phyloP scores from a whole-genome alignment of 352 stramenopile species.

The Pelagophyceae sp. region DNA sequence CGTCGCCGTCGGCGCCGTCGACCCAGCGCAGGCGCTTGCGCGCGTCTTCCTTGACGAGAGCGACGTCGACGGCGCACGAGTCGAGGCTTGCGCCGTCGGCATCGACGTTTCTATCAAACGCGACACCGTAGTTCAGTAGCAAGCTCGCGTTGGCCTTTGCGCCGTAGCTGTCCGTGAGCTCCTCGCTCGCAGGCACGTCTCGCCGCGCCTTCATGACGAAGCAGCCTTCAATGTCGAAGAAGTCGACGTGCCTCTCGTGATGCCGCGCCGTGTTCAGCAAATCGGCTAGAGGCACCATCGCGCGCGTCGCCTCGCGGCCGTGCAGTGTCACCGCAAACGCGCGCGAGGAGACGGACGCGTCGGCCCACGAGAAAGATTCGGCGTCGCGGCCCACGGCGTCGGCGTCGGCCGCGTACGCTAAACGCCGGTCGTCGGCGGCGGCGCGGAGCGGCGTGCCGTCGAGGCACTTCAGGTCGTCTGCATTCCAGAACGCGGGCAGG shows the following conservation, averaged over 20 bases:
- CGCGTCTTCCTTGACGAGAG: neutral
- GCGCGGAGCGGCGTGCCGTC: neutral
- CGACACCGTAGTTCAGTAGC: conserved; percentile 67
- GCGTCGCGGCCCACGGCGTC: no score
- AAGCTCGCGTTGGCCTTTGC: conserved; percentile 69
- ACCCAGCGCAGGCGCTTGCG: neutral
- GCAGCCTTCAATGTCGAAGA: conserved; percentile 26
- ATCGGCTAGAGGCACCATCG: conserved; percentile 76
- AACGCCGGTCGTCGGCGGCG: no score
- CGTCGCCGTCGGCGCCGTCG: neutral
- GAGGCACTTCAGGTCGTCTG: neutral
- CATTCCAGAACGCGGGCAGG: neutral
- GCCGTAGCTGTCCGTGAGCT: conserved; percentile 76
- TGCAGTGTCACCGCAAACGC: conserved; percentile 63
- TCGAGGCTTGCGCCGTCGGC: conserved; percentile 36
- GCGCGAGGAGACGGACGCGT: neutral
- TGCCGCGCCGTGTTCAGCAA: conserved; percentile 76
- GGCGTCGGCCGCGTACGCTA: no score
- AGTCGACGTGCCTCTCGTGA: conserved; percentile 26
- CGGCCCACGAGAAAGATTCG: neutral
- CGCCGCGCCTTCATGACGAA: neutral
- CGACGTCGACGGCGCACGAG: conserved; percentile 25
- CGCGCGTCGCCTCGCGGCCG: conserved; percentile 71
- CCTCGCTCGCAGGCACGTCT: conserved; percentile 44
- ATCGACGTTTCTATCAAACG: conserved; percentile 67